Conservation (phyloP, 306 rosid genomes). For the Lathyrus tuberosus region DNA sequence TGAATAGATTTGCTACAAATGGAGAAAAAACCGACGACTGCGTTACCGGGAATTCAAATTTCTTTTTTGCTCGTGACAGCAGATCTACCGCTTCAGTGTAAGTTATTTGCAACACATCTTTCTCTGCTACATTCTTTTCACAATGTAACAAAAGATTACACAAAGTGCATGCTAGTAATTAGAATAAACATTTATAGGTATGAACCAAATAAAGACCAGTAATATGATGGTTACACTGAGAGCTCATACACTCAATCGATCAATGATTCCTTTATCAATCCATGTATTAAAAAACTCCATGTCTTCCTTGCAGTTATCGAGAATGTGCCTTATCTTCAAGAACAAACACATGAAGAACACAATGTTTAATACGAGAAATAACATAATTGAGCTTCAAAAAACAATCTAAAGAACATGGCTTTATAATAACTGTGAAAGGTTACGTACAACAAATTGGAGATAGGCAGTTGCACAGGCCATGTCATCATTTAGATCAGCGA, state of each 20-base stretch:
- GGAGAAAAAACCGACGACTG: background rate
- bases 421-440: constrained; percentile 44
- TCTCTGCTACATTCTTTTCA: constrained; percentile 77
- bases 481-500: constrained; percentile 95
- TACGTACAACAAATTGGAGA: constrained; percentile 96
- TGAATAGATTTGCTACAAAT: constrained; percentile 16
- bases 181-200: constrained; percentile 21
- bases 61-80: constrained; percentile 75
- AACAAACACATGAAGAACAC: constrained; percentile 25
- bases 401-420: constrained; percentile 22
- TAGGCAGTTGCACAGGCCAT: constrained; percentile 99
- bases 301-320: constrained; percentile 94
- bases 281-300: constrained; percentile 93
- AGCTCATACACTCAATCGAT: constrained; percentile 84
- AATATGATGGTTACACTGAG: constrained; percentile 53
- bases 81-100: constrained; percentile 88
- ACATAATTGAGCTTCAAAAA: constrained; percentile 26
- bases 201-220: constrained; percentile 23
- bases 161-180: constrained; percentile 6
- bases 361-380: constrained; percentile 20
- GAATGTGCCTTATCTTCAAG: constrained; percentile 75
- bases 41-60: constrained; percentile 93
- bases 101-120: constrained; percentile 79
- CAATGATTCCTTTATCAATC: constrained; percentile 90
- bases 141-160: constrained; percentile 30